Conservation (phyloP, 2,329 filamentous ascomycete genomes). For the Plenodomus lindquistii region DNA sequence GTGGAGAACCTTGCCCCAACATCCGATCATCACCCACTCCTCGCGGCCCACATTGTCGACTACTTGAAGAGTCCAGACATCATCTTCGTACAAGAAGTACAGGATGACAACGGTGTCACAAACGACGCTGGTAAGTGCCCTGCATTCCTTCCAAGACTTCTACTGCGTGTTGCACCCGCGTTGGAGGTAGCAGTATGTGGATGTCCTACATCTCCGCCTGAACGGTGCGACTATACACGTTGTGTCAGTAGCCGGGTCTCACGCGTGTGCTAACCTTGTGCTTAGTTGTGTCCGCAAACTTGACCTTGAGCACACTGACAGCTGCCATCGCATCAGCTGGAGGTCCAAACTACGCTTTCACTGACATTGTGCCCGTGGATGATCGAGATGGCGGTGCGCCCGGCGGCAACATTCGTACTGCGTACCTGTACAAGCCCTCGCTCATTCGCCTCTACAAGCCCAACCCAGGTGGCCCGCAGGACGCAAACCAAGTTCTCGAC, state of each 20-base stretch:
- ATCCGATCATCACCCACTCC: slow-evolving; percentile 58
- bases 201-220: background rate
- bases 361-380: slow-evolving; percentile 63
- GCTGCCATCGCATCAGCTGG: slow-evolving; percentile 56
- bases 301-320: slow-evolving; percentile 62
- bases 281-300: slow-evolving; percentile 56
- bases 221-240: background rate
- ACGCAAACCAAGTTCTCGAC: slow-evolving; percentile 62
- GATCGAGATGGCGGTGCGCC: slow-evolving; percentile 67
- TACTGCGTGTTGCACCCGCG: slow-evolving; percentile 1
- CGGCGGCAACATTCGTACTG: slow-evolving; percentile 72
- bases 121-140: slow-evolving; percentile 58
- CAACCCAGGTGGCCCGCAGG: slow-evolving; percentile 58
- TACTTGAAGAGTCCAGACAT: slow-evolving; percentile 67
- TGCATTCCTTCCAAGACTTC: slow-evolving; percentile 1
- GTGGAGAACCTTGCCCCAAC: slow-evolving; percentile 68
- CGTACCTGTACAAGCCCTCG: slow-evolving; percentile 69
- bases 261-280: slow-evolving; percentile 6
- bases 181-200: background rate
- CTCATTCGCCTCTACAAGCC: slow-evolving; percentile 63
- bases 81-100: slow-evolving; percentile 71
- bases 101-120: slow-evolving; percentile 66
- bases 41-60: slow-evolving; percentile 68
- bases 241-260: background rate
- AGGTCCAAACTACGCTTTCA: slow-evolving; percentile 60